Evolutionary conservation across 345 rosid genomes (phyloP).

Genomic region (Eucalyptus cloeziana): DNA sequence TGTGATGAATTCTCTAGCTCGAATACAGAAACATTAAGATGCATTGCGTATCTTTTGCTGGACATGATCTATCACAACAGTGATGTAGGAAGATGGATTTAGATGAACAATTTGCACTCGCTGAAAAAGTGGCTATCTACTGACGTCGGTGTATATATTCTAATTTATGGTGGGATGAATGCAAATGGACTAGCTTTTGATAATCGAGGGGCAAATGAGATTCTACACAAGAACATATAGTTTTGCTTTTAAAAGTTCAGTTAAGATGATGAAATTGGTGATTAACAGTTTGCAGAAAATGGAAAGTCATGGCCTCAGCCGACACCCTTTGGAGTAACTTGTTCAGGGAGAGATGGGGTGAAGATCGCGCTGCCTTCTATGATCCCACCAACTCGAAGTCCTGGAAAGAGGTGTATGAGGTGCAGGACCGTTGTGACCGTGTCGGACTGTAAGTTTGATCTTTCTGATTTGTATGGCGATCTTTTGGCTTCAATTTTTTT

Average conservation of each 20-base stretch:
- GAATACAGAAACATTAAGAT: not conserved
- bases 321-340: conserved; percentile 28
- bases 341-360: conserved; percentile 52
- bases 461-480: not conserved
- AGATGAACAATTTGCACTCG: not conserved
- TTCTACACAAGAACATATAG: not conserved
- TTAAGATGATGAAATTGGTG: not conserved
- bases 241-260: not conserved
- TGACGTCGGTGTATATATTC: not conserved
- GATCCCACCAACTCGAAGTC: conserved; percentile 22
- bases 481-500: not conserved
- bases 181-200: not conserved
- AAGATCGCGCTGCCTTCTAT: conserved; percentile 21
- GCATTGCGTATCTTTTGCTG: not conserved
- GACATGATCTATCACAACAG: not conserved
- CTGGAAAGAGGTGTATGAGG: conserved; percentile 45
- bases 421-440: conserved; percentile 50
- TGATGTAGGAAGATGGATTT: not conserved
- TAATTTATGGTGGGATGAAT: not conserved
- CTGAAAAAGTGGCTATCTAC: not conserved
- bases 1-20: not conserved
- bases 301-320: conserved; percentile 37
- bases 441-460: conserved; percentile 33
- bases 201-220: not conserved
- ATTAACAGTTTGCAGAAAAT: conserved; percentile 44